Conservation (phyloP, 1,284 basidiomycete species). For the Moesziomyces aphidis region DNA sequence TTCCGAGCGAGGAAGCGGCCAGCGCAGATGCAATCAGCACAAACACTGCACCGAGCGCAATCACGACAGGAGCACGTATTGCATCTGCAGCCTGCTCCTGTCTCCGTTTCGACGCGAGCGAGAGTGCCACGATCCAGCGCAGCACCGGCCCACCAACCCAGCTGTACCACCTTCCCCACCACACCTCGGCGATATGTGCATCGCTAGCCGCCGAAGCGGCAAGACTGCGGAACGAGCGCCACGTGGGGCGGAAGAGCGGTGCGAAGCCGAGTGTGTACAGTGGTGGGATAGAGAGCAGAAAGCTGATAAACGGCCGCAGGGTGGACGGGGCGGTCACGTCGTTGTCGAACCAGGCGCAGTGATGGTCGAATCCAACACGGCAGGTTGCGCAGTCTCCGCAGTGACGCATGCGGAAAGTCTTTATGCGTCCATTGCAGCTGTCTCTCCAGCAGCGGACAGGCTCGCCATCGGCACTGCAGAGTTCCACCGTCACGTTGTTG, state of each 20-base stretch:
- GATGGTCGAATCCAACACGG: conserved; percentile 45
- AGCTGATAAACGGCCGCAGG: conserved; percentile 17
- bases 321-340: conserved; percentile 32
- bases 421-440: conserved; percentile 23
- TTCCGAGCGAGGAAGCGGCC: conserved; percentile 9
- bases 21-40: conserved; percentile 21
- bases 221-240: conserved; percentile 5
- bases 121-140: conserved; percentile 27
- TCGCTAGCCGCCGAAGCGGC: conserved; percentile 4
- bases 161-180: conserved; percentile 35
- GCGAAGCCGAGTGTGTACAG: conserved; percentile 15
- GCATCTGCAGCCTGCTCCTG: neutral
- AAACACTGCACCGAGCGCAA: conserved; percentile 14
- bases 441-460: conserved; percentile 32
- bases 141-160: conserved; percentile 41
- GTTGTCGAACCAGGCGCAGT: conserved; percentile 54
- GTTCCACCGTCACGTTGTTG: conserved; percentile 2
- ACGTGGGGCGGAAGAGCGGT: conserved; percentile 20
- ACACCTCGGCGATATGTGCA: neutral
- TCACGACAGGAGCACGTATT: conserved; percentile 4
- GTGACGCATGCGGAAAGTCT: conserved; percentile 28
- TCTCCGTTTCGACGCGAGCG: conserved; percentile 3
- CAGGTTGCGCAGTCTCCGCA: conserved; percentile 48
- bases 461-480: conserved; percentile 23
- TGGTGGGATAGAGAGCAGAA: conserved; percentile 29